Base-by-base conservation (phyloP, 2,329 filamentous ascomycete genomes). In the Diaporthe sp. region DNA sequence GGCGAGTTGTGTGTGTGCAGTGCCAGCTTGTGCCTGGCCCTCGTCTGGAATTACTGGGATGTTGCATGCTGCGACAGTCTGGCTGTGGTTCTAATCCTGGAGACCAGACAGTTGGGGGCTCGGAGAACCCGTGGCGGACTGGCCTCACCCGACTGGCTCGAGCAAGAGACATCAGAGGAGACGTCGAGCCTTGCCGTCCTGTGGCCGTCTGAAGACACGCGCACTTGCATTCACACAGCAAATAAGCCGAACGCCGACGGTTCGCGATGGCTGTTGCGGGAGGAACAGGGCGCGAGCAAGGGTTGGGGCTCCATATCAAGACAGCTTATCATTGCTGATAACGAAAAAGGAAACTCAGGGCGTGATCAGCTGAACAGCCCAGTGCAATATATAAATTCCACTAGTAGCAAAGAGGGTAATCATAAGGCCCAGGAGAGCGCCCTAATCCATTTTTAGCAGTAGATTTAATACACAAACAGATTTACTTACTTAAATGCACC, bases 61-160 rank as follows among this genome's bases (percentile, higher is more conserved):
- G 65, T 53, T 68, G 65, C 65, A 68, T 68, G 65, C 65, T 68
- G 65, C 46, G 46, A 51, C 65, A 19, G 46, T 39, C 34, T 68
- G 65, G 65, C 65, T 53, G 46, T 68, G 65, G 22, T 53, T 68
- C 65, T 70, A 70, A 55, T 70, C 65, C 46, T 55, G 65, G 65
- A 39, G 34, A 39, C 49, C 65, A 55, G 22, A 68, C 46, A 51
- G 5, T 51, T 37, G 31, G 65, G 65, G 60, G 28, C 46, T 78
- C 79, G 78, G 79, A 70, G 74, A 75, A 75, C 74, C 79, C 79
- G 79, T 79, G 77, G 77, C 79, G 75, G 68, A 71, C 68, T 60
- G 67, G 58, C 60, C 74, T 71, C 76, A 78, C 74, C 75, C 78
- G 76, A 76, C 71, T 78, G 78, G 76, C 51, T 73, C 77, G 71